These are phyloP conservation scores for Diddensiella santjacobensis DNA, from an alignment of 805 yeast species.

Conservation along the genomic window DNA sequence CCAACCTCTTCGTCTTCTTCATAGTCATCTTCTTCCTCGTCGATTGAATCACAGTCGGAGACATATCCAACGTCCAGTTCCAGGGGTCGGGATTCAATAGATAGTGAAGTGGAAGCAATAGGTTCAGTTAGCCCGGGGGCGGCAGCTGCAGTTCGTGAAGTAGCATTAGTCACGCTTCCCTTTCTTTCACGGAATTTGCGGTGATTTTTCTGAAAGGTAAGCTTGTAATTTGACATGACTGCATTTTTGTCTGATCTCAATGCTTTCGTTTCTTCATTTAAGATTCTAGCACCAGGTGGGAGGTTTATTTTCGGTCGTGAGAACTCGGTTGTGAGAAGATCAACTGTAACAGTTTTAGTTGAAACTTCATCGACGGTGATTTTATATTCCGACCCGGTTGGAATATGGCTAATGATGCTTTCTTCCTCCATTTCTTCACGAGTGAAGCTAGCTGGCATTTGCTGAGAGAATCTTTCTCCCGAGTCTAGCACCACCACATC, in stretches of 20 bases:
- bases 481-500: conserved; percentile 34
- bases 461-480: conserved; percentile 26
- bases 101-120: background rate
- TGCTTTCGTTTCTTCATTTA: conserved; percentile 12
- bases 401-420: conserved; percentile 17
- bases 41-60: conserved; percentile 2
- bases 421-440: conserved; percentile 18
- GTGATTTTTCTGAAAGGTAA: conserved; percentile 17
- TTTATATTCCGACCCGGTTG: conserved; percentile 18
- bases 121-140: background rate
- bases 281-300: conserved; percentile 17
- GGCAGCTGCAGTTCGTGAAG: background rate
- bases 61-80: background rate
- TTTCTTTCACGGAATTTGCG: conserved; percentile 18
- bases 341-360: conserved; percentile 19
- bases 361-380: conserved; percentile 20
- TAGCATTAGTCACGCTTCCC: conserved; percentile 11
- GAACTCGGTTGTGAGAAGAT: conserved; percentile 4
- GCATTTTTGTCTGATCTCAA: background rate
- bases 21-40: conserved; percentile 1
- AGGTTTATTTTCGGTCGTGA: background rate
- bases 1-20: background rate
- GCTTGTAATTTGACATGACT: conserved; percentile 13
- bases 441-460: conserved; percentile 13
- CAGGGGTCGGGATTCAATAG: background rate